Evolutionary conservation across 257 asterid species (phyloP), one percentile per base, ranked within the genome.

Genomic region (Solanum sparsipilum): DNA sequence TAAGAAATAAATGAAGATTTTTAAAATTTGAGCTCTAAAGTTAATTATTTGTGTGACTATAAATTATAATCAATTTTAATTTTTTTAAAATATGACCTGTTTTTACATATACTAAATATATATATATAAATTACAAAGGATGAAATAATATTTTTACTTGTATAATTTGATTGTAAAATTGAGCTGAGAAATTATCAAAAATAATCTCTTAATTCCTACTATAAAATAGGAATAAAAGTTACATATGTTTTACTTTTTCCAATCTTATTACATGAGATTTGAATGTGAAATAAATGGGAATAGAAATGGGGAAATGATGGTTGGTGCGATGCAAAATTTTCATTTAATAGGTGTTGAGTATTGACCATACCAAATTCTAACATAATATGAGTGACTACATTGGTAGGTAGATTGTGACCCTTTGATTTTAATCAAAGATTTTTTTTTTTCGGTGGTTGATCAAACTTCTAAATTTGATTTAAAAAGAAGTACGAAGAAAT

Each of bases 371-470:
- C 35, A 44, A 76, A 41, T 13, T 78, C 35, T 76, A 76, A n/a
- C 13, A 1, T 13, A 39, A n/a, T 21, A 13, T 12, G 6, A n/a
- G 48, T 35, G 46, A 20, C 5, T 9, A 23, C 82, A 29, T 13
- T 31, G 38, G 39, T 31, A 31, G 76, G 13, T 70, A 71, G 9
- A 32, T 32, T 72, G 27, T 34, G 81, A 18, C 81, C 81, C 81
- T 9, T 31, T 34, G 11, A 15, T 34, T 9, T 18, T 72, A 9
- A 72, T 71, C 46, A 34, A 8, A 8, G 16, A 16, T 4, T 72
- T 18, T 15, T 15, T 3, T 16, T 72, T 31, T 23, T 0, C 0
- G 1, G 0, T 4, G 2, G 7, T n/a, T 65, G 18, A 65, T 65
- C 1, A 65, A 65, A 12, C 2, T n/a, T 65, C 2, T n/a, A 65